A percentile compares a stretch with the other conserved stretches of the same genome.
phyloP scores from a whole-genome alignment of 768 basidiomycete genomes.

The Tubosaeta sp. region DNA sequence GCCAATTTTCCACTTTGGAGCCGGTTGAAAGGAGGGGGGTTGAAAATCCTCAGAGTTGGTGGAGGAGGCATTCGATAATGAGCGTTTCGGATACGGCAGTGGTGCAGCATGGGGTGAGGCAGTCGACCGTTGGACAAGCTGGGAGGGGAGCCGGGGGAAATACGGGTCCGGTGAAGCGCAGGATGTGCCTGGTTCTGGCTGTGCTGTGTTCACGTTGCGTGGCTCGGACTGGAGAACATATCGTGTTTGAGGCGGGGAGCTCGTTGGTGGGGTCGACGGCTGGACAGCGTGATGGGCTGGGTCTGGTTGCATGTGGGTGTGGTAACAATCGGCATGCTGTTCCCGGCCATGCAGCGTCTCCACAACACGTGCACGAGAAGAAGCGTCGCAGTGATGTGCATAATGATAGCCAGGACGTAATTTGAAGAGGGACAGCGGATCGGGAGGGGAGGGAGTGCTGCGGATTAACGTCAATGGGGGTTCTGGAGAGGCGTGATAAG shows the following conservation, averaged over 20 bases:
- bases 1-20: conserved; percentile 20
- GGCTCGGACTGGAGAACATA: conserved; percentile 16
- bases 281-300: conserved; percentile 11
- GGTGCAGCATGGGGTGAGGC: conserved; percentile 11
- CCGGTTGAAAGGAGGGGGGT: conserved; percentile 5
- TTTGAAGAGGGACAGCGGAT: conserved; percentile 30
- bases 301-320: conserved; percentile 18
- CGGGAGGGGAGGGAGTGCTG: conserved; percentile 22
- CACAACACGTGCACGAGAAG: conserved; percentile 27
- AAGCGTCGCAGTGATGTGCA: conserved; percentile 15
- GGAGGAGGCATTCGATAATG: conserved; percentile 2
- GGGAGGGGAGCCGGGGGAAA: conserved; percentile 14
- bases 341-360: conserved; percentile 20
- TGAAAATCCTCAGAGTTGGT: conserved; percentile 12
- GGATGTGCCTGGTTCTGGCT: conserved; percentile 19
- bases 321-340: conserved; percentile 26
- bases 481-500: conserved; percentile 24
- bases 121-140: conserved; percentile 21
- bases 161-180: conserved; percentile 13
- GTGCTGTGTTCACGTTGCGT: conserved; percentile 14
- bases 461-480: conserved; percentile 29
- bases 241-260: conserved; percentile 16
- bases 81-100: conserved; percentile 22
- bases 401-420: conserved; percentile 28
- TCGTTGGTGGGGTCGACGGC: conserved; percentile 17